Percentiles rank a stretch among this genome's conserved stretches.
These are phyloP conservation scores for Platanthera guangdongensis DNA, from an alignment of 106 monocot species.

Conservation along the genomic window DNA sequence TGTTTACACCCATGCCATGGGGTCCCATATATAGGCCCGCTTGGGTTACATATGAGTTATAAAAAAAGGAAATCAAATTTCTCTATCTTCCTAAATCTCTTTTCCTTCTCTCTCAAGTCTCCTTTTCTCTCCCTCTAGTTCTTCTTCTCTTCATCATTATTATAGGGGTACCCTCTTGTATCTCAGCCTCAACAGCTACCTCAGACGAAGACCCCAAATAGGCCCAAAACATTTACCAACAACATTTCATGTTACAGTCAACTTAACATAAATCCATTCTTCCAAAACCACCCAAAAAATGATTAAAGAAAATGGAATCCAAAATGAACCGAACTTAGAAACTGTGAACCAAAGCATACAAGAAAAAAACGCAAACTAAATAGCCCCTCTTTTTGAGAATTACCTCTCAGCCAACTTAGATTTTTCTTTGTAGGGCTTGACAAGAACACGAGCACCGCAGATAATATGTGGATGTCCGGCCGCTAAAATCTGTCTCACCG, in stretches of 20 bases:
- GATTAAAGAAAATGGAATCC: not conserved
- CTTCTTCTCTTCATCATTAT: too few species aligned
- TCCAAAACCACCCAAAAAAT: not conserved
- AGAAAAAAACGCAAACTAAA: not conserved
- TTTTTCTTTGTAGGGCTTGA: slow-evolving; percentile 72
- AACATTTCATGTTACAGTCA: not conserved
- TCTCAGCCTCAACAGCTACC: too few species aligned
- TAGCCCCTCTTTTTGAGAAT: not conserved
- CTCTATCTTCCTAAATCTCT: too few species aligned
- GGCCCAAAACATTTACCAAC: not conserved
- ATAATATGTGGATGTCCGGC: slow-evolving; percentile 51
- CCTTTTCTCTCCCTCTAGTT: too few species aligned
- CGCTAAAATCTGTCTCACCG: slow-evolving; percentile 36
- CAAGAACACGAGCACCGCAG: slow-evolving; percentile 51
- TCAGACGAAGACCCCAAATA: too few species aligned
- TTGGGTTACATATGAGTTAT: too few species aligned
- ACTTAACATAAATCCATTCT: not conserved
- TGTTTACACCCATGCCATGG: too few species aligned
- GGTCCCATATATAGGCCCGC: too few species aligned
- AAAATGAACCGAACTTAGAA: not conserved
- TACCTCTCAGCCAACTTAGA: slow-evolving; percentile 25
- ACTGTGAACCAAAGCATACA: not conserved
- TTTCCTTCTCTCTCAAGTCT: too few species aligned
- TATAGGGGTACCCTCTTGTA: too few species aligned
- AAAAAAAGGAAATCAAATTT: too few species aligned